Conservation (phyloP, 805 yeast species). For the Schwanniomyces yamadae region DNA sequence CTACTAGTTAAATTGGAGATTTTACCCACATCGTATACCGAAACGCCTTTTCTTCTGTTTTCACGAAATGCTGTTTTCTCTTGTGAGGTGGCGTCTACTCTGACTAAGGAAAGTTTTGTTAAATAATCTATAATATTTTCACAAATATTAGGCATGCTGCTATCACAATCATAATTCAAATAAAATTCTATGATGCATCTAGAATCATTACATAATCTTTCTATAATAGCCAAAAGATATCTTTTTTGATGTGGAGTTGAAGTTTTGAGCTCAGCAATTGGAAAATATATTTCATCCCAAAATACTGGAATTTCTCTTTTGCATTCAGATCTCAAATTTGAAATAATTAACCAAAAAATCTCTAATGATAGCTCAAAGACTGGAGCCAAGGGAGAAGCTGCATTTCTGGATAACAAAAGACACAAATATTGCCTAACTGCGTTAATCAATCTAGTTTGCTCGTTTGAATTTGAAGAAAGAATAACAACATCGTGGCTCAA, state of each 20-base stretch:
- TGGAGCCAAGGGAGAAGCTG: constrained; percentile 87
- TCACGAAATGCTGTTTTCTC: constrained; percentile 54
- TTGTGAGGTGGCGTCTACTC: constrained; percentile 68
- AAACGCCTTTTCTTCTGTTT: constrained; percentile 50
- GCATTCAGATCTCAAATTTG: constrained; percentile 82
- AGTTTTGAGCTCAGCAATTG: constrained; percentile 87
- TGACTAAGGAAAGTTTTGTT: constrained; percentile 65
- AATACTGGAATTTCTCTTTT: constrained; percentile 93
- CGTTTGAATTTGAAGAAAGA: constrained; percentile 46
- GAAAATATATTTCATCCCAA: constrained; percentile 88
- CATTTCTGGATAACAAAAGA: constrained; percentile 81
- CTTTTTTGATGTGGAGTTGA: constrained; percentile 92
- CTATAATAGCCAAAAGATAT: constrained; percentile 77
- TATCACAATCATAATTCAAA: constrained; percentile 92
- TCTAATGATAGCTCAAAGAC: constrained; percentile 90
- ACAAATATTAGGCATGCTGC: constrained; percentile 75
- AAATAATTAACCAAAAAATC: constrained; percentile 85
- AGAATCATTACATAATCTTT: constrained; percentile 83
- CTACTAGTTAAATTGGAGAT: constrained; percentile 76
- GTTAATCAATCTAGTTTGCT: constrained; percentile 63
- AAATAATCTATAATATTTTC: constrained; percentile 79
- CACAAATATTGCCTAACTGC: constrained; percentile 85
- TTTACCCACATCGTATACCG: constrained; percentile 70
- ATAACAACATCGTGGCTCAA: constrained; percentile 56
- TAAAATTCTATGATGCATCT: constrained; percentile 88